These are phyloP conservation scores for Thymus quinquecostatus DNA, from an alignment of 257 asterid species.

Conservation along the genomic window DNA sequence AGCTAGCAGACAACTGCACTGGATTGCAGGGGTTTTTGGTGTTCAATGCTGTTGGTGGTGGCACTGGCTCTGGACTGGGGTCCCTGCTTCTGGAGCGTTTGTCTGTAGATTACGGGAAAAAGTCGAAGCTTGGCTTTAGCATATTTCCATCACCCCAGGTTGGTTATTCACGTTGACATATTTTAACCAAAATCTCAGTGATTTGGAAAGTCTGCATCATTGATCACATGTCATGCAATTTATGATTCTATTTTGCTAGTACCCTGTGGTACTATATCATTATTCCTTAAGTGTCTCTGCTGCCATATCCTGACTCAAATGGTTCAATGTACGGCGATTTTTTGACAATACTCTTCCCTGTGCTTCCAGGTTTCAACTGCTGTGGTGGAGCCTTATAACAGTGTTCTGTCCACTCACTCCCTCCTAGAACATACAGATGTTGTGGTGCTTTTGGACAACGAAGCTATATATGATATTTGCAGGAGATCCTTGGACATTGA, in stretches of 20 bases:
- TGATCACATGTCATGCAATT: background rate
- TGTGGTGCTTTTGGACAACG: conserved; percentile 45
- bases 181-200: background rate
- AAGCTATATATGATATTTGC: conserved; percentile 50
- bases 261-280: background rate
- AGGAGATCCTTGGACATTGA: conserved; percentile 45
- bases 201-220: background rate
- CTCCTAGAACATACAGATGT: conserved; percentile 48
- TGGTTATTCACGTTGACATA: conserved; percentile 22
- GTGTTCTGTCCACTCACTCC: conserved; percentile 44
- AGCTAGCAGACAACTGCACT: conserved; percentile 54
- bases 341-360: background rate
- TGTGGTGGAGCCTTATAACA: conserved; percentile 43
- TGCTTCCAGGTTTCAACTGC: conserved; percentile 40
- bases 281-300: background rate
- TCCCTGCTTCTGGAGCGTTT: conserved; percentile 51
- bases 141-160: conserved; percentile 41
- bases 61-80: conserved; percentile 54
- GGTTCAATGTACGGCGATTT: too few species aligned
- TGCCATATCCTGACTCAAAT: background rate
- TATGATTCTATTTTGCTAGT: background rate
- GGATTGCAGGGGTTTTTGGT: conserved; percentile 53
- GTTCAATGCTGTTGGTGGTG: conserved; percentile 54
- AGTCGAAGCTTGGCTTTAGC: conserved; percentile 35
- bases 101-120: conserved; percentile 43